phyloP scores from a whole-genome alignment of 2,329 filamentous ascomycete genomes.

The Fusarium sp. region DNA sequence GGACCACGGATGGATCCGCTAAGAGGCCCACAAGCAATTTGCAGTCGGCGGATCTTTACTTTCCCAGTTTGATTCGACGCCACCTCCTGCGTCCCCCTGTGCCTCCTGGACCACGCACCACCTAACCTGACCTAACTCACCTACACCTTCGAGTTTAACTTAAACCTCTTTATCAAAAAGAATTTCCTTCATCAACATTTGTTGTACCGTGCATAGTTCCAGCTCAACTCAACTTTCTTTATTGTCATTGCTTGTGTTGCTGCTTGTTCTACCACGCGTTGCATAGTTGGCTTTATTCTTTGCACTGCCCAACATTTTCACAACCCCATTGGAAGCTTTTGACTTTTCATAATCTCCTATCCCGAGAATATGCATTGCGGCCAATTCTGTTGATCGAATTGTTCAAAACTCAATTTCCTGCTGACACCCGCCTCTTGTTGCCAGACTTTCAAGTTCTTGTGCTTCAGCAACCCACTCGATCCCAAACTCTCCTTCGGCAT shows the following conservation, averaged over 20 bases:
- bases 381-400: slow-evolving; percentile 22
- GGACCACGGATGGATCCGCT: slow-evolving; percentile 33
- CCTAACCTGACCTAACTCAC: slow-evolving; percentile 6
- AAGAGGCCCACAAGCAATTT: slow-evolving; percentile 44
- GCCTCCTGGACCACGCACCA: slow-evolving; percentile 40
- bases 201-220: slow-evolving; percentile 21
- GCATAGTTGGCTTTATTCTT: slow-evolving; percentile 12
- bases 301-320: slow-evolving; percentile 1
- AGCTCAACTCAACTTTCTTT: slow-evolving; percentile 18
- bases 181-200: slow-evolving; percentile 36
- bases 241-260: slow-evolving; percentile 24
- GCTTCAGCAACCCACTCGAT: slow-evolving; percentile 1
- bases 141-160: slow-evolving; percentile 38
- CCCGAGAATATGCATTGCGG: slow-evolving; percentile 25
- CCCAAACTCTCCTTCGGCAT: slow-evolving; percentile 11
- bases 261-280: slow-evolving; percentile 18
- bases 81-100: slow-evolving; percentile 47
- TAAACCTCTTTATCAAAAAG: slow-evolving; percentile 38
- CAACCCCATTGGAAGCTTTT: slow-evolving; percentile 8
- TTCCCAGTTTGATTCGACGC: slow-evolving; percentile 45
- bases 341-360: slow-evolving; percentile 22
- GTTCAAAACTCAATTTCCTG: slow-evolving; percentile 10
- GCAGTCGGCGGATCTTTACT: slow-evolving; percentile 45
- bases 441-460: slow-evolving; percentile 6
- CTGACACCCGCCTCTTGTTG: slow-evolving; percentile 29